These are phyloP conservation scores for Setomelanomma holmii DNA, from an alignment of 2,329 filamentous ascomycete genomes.

Conservation along the genomic window DNA sequence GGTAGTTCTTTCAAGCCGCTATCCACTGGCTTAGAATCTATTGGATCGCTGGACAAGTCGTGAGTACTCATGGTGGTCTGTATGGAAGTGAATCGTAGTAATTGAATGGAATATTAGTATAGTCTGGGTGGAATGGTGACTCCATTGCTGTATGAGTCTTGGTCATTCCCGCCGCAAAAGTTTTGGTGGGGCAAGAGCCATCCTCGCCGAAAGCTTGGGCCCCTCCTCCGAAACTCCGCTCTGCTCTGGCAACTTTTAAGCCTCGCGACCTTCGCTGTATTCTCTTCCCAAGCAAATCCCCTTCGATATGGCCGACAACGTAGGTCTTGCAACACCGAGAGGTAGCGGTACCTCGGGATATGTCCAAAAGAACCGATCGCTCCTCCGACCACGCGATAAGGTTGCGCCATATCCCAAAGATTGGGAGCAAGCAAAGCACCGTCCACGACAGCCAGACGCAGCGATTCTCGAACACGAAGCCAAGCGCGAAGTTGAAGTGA, in stretches of 20 bases:
- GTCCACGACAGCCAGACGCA: slow-evolving; percentile 84
- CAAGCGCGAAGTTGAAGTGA: slow-evolving; percentile 88
- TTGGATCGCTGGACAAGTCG: background rate
- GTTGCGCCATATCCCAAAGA: slow-evolving; percentile 78
- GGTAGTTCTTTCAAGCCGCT: slow-evolving; percentile 55
- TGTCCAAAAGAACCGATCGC: slow-evolving; percentile 92
- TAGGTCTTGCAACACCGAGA: slow-evolving; percentile 91
- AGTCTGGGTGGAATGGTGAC: slow-evolving; percentile 10
- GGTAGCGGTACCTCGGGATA: slow-evolving; percentile 97
- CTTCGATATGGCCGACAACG: slow-evolving; percentile 85
- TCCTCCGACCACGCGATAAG: slow-evolving; percentile 83
- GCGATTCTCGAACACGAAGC: slow-evolving; percentile 94
- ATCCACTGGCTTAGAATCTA: slow-evolving; percentile 8
- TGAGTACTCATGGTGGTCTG: slow-evolving; percentile 30
- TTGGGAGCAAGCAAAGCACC: slow-evolving; percentile 72
- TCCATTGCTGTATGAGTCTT: slow-evolving; percentile 38
- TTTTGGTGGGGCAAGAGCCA: slow-evolving; percentile 36
- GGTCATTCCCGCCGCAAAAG: slow-evolving; percentile 20
- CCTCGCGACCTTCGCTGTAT: background rate
- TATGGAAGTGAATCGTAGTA: background rate
- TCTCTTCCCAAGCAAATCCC: background rate
- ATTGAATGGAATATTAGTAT: background rate
- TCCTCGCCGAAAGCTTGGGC: slow-evolving; percentile 19
- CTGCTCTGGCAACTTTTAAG: background rate
- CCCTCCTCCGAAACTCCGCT: slow-evolving; percentile 30